Conservation (phyloP, 2,329 filamentous ascomycete species). For the Hypoxylon sp. region DNA sequence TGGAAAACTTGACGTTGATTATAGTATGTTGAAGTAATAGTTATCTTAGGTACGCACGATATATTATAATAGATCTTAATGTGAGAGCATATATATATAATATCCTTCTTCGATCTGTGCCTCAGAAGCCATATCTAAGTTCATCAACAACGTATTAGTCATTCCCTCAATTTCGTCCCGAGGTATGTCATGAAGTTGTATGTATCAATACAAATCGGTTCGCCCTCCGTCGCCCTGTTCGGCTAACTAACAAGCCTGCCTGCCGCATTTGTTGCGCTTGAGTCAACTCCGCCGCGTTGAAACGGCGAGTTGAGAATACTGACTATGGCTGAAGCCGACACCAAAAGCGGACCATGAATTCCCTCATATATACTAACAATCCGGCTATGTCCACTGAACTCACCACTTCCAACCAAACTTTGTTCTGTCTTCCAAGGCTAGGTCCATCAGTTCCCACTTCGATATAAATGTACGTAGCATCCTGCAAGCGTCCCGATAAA, state of each 20-base stretch:
- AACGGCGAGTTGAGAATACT: slow-evolving; percentile 15
- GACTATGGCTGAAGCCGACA: background rate
- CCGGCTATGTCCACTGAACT: slow-evolving; percentile 31
- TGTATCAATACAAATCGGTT: slow-evolving; percentile 24
- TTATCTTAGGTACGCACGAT: slow-evolving; percentile 1
- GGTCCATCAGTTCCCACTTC: slow-evolving; percentile 13
- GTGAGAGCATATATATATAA: slow-evolving; percentile 21
- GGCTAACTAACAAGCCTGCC: background rate
- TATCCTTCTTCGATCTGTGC: slow-evolving; percentile 31
- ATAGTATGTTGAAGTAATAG: too few relatives aligned
- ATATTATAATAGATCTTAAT: slow-evolving; percentile 10
- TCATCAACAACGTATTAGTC: slow-evolving; percentile 26
- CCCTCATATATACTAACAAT: slow-evolving; percentile 36
- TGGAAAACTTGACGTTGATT: background rate
- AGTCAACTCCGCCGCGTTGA: slow-evolving; percentile 5
- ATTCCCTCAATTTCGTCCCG: slow-evolving; percentile 18
- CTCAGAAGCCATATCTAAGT: slow-evolving; percentile 21
- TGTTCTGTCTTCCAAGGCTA: slow-evolving; percentile 23
- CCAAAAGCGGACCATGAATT: slow-evolving; percentile 6
- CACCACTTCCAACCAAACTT: slow-evolving; percentile 6
- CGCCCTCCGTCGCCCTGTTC: background rate
- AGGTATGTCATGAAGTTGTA: slow-evolving; percentile 7
- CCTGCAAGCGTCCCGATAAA: slow-evolving; percentile 10
- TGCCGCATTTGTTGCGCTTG: background rate
- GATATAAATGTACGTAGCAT: slow-evolving; percentile 27